Evolutionary conservation across 129 eudicot genomes (phyloP).

Genomic region (Saposhnikovia divaricata): DNA sequence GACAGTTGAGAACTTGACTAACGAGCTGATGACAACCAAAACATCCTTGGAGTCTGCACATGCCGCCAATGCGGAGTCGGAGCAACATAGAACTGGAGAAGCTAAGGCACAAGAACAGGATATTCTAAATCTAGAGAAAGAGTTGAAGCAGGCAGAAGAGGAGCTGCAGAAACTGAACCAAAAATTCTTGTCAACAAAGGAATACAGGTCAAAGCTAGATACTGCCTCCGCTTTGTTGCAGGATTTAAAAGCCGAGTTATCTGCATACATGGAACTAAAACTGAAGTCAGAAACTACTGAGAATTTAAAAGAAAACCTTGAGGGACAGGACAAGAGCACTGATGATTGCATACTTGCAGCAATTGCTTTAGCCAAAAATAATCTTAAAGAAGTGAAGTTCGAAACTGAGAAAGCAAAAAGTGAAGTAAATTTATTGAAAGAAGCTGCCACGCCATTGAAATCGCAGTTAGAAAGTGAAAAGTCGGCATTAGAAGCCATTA

Average conservation of each 20-base stretch:
- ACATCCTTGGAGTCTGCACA: constrained; percentile 74
- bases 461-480: constrained; percentile 67
- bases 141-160: constrained; percentile 60
- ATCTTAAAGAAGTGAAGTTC: constrained; percentile 53
- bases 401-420: background rate
- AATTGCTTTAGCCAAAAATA: constrained; percentile 42
- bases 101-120: constrained; percentile 73
- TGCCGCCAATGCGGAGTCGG: constrained; percentile 78
- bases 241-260: constrained; percentile 63
- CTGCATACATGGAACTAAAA: constrained; percentile 68
- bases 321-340: constrained; percentile 8
- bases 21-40: constrained; percentile 60
- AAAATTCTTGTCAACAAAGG: constrained; percentile 37
- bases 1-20: constrained; percentile 69
- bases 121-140: constrained; percentile 55
- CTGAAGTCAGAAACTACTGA: constrained; percentile 22
- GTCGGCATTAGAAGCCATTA: constrained; percentile 43
- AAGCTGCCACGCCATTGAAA: constrained; percentile 51
- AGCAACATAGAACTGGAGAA: constrained; percentile 72
- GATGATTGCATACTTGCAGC: background rate
- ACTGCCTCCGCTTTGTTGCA: constrained; percentile 50
- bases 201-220: constrained; percentile 50
- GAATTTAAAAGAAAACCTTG: background rate
- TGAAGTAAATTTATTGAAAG: constrained; percentile 41
- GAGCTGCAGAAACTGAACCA: constrained; percentile 47